Evolutionary conservation across 352 stramenopile species (phyloP), one percentile per base, ranked within the genome.

Genomic region (Phytophthora idaei): DNA sequence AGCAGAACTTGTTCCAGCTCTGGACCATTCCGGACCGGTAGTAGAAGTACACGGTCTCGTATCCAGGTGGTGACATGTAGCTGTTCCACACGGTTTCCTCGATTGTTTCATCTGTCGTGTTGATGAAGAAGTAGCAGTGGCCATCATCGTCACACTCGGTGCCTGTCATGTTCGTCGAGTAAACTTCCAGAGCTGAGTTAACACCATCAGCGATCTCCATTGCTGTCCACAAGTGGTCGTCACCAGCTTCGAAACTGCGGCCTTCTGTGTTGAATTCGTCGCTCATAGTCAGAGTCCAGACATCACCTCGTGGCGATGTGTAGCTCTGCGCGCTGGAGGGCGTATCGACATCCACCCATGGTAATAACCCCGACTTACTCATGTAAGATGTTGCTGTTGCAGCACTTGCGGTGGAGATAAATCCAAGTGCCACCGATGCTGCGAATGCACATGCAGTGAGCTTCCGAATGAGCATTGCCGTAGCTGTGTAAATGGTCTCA

Each of bases 201-300:
- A 90, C 94, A 57, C 93, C 92, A 70, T 98, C 94, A 45, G 97
- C 97, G 57, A 98, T 98, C 57, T 98, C 80, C 21, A 97, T 81
- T 10, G 94, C 90, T 17, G 92, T 98, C 94, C 94, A 99, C 25
- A 92, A 61, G 28, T 97, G 93, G 77, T 99, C 96, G 17, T 85
- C 67, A 17, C 94, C 94, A 34, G 98, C 93, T 49, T 77, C 52
- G 69, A 99, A 98, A 27, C 64, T 87, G 28, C 96, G 83, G 41
- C 83, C 80, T 2, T 85, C 73, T 29, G 79, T 83, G 67, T 98
- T 90, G 74, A 98, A 98, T 72, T 98, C 94, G 74, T 98, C 94
- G 42, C 87, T 97, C 88, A 97, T 98, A n/a, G 94, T 81, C 0
- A 96, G 65, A 10, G 86, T 55, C 76, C 80, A 89, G 9, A 25